Conservation (phyloP, 2,329 filamentous ascomycete genomes). For the Paraphoma chrysanthemicola region DNA sequence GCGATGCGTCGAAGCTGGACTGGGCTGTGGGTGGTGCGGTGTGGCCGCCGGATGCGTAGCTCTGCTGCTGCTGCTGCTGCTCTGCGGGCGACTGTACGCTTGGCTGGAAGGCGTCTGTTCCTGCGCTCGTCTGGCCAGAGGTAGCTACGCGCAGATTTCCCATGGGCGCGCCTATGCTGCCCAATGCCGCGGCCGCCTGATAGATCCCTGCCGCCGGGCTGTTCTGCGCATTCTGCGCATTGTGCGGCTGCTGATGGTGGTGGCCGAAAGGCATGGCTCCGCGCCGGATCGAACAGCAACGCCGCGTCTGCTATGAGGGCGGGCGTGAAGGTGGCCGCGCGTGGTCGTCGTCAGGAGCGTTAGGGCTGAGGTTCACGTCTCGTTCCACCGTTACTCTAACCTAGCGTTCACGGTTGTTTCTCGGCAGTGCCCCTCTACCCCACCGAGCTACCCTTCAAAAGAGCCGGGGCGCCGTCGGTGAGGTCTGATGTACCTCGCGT, state of each 20-base stretch:
- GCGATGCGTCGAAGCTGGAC: constrained; percentile 59
- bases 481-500: not conserved
- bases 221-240: constrained; percentile 28
- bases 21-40: constrained; percentile 44
- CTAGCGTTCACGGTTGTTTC: constrained; percentile 7
- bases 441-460: constrained; percentile 4
- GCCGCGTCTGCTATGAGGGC: constrained; percentile 3
- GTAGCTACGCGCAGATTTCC: constrained; percentile 50
- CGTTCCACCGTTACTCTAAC: not conserved
- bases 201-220: constrained; percentile 53
- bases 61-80: not conserved
- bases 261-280: constrained; percentile 49
- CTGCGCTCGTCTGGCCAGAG: constrained; percentile 50
- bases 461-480: not conserved
- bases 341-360: constrained; percentile 4
- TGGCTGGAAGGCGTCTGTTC: constrained; percentile 54
- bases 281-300: constrained; percentile 12
- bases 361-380: not conserved
- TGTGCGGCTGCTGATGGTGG: constrained; percentile 32
- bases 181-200: constrained; percentile 55
- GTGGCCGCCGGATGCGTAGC: constrained; percentile 16
- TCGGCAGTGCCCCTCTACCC: constrained; percentile 15
- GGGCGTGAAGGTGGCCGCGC: constrained; percentile 13
- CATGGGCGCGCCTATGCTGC: constrained; percentile 55
- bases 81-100: constrained; percentile 24